Evolutionary conservation across 768 basidiomycete species (phyloP).

Genomic region (Termitomyces sp.): DNA sequence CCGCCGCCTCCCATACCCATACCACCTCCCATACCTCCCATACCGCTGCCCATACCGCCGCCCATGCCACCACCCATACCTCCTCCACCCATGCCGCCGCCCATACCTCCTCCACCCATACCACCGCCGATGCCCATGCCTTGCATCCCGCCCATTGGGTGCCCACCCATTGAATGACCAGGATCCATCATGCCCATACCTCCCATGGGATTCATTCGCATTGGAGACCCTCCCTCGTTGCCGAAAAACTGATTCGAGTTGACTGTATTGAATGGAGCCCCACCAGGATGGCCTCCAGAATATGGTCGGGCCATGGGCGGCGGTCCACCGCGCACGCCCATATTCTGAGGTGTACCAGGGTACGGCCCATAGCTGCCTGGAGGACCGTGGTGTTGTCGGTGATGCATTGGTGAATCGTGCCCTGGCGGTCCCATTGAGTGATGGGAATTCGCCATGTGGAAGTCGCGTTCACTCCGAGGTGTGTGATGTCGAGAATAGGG

Average conservation of each 20-base stretch:
- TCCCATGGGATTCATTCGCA: constrained; percentile 33
- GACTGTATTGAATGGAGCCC: constrained; percentile 30
- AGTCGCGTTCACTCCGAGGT: constrained; percentile 29
- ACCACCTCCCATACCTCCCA: constrained; percentile 17
- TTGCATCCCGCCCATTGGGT: constrained; percentile 20
- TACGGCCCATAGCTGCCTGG: constrained; percentile 29
- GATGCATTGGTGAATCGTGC: constrained; percentile 29
- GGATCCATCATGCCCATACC: constrained; percentile 23
- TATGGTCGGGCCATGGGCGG: constrained; percentile 27
- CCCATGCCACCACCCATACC: constrained; percentile 13
- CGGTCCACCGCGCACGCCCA: constrained; percentile 28
- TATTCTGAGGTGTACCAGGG: constrained; percentile 30
- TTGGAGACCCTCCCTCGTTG: constrained; percentile 29
- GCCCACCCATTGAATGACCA: constrained; percentile 20
- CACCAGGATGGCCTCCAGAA: constrained; percentile 27
- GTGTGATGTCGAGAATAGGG: constrained; percentile 30
- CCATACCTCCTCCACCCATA: constrained; percentile 16
- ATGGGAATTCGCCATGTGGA: constrained; percentile 26
- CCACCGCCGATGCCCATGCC: constrained; percentile 26
- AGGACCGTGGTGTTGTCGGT: constrained; percentile 23
- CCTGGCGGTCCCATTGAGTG: constrained; percentile 26
- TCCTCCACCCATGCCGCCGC: constrained; percentile 16
- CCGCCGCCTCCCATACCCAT: constrained; percentile 19
- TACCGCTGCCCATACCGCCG: constrained; percentile 23
- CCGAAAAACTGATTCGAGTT: constrained; percentile 32